phyloP scores from a whole-genome alignment of 139 green algal genomes.

The Volvox reticuliferus region DNA sequence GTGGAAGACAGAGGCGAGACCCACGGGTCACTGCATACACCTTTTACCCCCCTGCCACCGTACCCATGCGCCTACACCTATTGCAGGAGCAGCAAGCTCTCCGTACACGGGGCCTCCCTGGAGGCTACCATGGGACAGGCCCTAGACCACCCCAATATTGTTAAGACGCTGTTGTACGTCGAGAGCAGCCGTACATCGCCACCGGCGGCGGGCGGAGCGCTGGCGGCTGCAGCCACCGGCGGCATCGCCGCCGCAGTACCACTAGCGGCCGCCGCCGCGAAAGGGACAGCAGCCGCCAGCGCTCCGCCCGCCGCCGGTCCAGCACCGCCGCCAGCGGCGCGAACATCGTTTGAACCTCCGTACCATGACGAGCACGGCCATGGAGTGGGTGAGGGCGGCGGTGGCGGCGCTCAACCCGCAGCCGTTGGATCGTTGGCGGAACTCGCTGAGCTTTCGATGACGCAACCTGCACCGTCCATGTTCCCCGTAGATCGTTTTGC shows the following conservation, averaged over 20 bases:
- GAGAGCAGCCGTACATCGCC: not conserved
- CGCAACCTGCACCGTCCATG: not conserved
- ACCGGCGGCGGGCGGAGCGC: too few relatives aligned
- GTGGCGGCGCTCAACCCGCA: not conserved
- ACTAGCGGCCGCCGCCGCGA: not conserved
- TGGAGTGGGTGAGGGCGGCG: not conserved
- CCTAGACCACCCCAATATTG: conserved; percentile 41
- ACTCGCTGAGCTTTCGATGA: not conserved
- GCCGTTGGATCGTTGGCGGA: not conserved
- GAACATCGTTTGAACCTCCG: not conserved
- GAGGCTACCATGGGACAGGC: conserved; percentile 37
- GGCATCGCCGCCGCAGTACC: not conserved
- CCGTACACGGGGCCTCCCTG: conserved; percentile 15
- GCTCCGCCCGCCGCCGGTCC: not conserved
- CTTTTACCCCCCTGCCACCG: too few relatives aligned
- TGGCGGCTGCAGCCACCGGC: not conserved
- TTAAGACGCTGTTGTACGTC: conserved; percentile 37
- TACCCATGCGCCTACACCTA: too few relatives aligned
- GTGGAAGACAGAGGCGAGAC: too few relatives aligned
- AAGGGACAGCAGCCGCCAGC: not conserved
- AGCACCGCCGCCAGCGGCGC: not conserved
- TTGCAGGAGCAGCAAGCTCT: conserved; percentile 11
- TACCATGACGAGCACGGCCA: not conserved
- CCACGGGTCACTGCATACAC: too few relatives aligned
- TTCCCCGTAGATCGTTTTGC: conserved; percentile 15